phyloP scores from a whole-genome alignment of 2,329 filamentous ascomycete species.

The Fonsecaea pugnacius region DNA sequence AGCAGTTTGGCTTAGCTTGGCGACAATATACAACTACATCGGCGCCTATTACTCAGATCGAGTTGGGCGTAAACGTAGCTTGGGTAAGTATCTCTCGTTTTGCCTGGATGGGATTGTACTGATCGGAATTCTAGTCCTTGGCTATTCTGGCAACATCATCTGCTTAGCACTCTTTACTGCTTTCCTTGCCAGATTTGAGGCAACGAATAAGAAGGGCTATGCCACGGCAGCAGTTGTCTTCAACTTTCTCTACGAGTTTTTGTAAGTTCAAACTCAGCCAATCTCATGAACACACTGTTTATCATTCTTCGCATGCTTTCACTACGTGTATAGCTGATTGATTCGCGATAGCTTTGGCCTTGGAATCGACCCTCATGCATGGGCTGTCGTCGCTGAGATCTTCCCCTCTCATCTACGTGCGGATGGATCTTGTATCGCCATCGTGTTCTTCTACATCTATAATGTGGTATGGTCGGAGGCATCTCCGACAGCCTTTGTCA shows the following conservation, averaged over 20 bases:
- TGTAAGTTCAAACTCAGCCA: neutral
- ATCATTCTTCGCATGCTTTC: constrained; percentile 16
- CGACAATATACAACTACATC: neutral
- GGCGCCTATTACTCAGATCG: neutral
- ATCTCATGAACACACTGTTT: neutral
- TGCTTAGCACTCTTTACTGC: neutral
- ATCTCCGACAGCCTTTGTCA: neutral
- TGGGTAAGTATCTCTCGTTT: neutral
- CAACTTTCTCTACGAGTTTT: neutral
- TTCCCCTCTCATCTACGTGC: constrained; percentile 34
- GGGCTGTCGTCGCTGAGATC: constrained; percentile 41
- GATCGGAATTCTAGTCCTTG: neutral
- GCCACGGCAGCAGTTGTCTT: neutral
- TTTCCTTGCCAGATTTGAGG: neutral
- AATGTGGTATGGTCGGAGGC: neutral
- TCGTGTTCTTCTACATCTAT: neutral
- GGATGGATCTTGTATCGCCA: neutral
- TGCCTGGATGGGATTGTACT: no score
- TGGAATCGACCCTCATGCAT: neutral
- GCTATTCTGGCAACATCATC: neutral
- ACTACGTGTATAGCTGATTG: constrained; percentile 32
- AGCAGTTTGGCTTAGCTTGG: neutral
- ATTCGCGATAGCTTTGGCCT: constrained; percentile 18
- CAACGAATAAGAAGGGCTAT: neutral
- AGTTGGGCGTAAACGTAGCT: neutral